These are phyloP conservation scores for Acanthamoeba sp. DNA, from an alignment of 208 protist species.

Conservation along the genomic window DNA sequence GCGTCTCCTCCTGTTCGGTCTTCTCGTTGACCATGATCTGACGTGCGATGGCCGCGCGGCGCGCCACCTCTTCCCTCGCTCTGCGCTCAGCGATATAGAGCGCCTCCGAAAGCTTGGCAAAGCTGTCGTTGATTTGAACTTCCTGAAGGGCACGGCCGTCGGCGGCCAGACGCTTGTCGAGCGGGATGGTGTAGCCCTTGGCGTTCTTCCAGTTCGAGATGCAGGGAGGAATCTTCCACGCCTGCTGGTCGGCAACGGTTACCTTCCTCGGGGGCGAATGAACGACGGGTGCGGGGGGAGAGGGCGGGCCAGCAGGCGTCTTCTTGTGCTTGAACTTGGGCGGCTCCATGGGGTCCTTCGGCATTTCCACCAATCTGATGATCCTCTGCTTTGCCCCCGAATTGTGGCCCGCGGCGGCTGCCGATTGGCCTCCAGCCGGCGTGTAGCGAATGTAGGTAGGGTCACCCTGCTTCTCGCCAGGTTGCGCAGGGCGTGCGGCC, in stretches of 20 bases:
- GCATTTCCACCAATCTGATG: constrained; percentile 90
- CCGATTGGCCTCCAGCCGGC: constrained; percentile 76
- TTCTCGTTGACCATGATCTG: constrained; percentile 89
- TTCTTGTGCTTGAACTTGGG: constrained; percentile 94
- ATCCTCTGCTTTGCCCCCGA: constrained; percentile 85
- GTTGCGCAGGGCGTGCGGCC: constrained; percentile 72
- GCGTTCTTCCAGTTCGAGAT: constrained; percentile 97
- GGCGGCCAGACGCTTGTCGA: constrained; percentile 95
- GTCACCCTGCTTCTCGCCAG: constrained; percentile 56
- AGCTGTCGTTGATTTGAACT: constrained; percentile 90
- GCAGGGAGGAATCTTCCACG: constrained; percentile 95
- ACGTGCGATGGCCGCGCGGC: constrained; percentile 86
- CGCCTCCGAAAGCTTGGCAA: constrained; percentile 93
- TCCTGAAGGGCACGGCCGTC: constrained; percentile 93
- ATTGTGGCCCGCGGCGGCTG: constrained; percentile 38
- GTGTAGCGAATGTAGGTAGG: constrained; percentile 89
- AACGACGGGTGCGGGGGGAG: constrained; percentile 89
- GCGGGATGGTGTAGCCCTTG: constrained; percentile 94
- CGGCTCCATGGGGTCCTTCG: constrained; percentile 92
- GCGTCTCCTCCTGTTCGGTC: constrained; percentile 90
- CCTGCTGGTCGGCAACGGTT: constrained; percentile 87
- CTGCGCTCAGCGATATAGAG: constrained; percentile 93
- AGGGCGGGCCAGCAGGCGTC: constrained; percentile 84
- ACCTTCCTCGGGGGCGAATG: constrained; percentile 88
- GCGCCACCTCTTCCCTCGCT: constrained; percentile 89